Evolutionary conservation across 345 rosid genomes (phyloP).

Genomic region (Boechera stricta): DNA sequence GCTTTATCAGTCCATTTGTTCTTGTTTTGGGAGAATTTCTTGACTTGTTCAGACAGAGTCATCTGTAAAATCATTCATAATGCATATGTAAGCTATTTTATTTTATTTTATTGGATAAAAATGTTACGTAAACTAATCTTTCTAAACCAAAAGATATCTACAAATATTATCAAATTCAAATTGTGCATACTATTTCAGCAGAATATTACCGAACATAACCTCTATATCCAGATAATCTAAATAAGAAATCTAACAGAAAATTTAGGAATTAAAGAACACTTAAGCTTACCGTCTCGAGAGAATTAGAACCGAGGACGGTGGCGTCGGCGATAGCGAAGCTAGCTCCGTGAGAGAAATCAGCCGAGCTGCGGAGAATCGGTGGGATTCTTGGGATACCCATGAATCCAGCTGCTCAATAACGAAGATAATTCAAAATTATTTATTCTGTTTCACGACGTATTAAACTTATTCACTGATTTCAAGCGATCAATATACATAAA

Average conservation of each 20-base stretch:
- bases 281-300: slow-evolving; percentile 19
- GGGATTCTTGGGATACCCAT: slow-evolving; percentile 18
- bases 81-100: background rate
- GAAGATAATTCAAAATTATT: background rate
- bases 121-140: background rate
- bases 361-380: slow-evolving; percentile 11
- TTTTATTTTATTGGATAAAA: background rate
- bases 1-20: slow-evolving; percentile 18
- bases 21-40: slow-evolving; percentile 13
- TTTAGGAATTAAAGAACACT: background rate
- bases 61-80: slow-evolving; percentile 18
- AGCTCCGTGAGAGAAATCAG: slow-evolving; percentile 31
- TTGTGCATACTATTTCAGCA: background rate
- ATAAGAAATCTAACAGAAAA: background rate
- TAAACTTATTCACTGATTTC: background rate
- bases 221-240: background rate
- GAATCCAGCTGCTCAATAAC: slow-evolving; percentile 16
- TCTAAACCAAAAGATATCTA: background rate
- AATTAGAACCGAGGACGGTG: slow-evolving; percentile 19
- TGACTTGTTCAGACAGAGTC: slow-evolving; percentile 27
- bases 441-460: background rate
- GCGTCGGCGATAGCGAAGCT: slow-evolving; percentile 35
- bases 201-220: background rate
- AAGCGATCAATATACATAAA: background rate
- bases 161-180: background rate